These are phyloP conservation scores for Cercospora zeina DNA, from an alignment of 2,329 filamentous ascomycete genomes.

Conservation along the genomic window DNA sequence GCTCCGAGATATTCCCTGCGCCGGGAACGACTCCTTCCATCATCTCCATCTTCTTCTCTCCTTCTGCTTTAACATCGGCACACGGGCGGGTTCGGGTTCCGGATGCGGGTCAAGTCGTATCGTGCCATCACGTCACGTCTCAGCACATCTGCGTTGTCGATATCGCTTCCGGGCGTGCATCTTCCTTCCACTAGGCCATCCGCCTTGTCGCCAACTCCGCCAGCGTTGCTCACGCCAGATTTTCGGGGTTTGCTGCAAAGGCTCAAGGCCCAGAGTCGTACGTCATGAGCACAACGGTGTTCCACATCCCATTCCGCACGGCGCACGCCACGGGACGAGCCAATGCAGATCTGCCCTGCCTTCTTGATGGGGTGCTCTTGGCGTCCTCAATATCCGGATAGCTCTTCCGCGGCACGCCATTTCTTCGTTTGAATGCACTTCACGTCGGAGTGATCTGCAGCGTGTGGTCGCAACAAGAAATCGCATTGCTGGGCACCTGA, in stretches of 20 bases:
- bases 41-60: not conserved
- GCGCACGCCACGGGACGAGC: no score
- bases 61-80: constrained; percentile 10
- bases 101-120: not conserved
- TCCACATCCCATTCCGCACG: no score
- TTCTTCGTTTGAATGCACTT: not conserved
- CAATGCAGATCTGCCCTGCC: constrained; percentile 5
- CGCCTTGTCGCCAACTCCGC: no score
- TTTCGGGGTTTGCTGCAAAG: not conserved
- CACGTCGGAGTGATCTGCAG: not conserved
- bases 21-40: not conserved
- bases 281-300: no score
- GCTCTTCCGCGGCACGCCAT: constrained; percentile 4
- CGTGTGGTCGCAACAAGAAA: not conserved
- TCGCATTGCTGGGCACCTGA: not conserved
- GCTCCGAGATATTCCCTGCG: constrained; percentile 11
- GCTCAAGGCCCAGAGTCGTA: no score
- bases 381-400: not conserved
- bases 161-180: not conserved
- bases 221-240: no score
- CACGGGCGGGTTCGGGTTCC: constrained; percentile 16
- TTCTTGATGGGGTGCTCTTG: not conserved
- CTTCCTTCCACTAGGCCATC: not conserved
- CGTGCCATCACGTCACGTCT: no score
- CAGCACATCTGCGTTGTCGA: not conserved